Evolutionary conservation across 176 grass and related monocot genomes (phyloP), one percentile per base, ranked within the genome.

Genomic region (Juncus effusus): DNA sequence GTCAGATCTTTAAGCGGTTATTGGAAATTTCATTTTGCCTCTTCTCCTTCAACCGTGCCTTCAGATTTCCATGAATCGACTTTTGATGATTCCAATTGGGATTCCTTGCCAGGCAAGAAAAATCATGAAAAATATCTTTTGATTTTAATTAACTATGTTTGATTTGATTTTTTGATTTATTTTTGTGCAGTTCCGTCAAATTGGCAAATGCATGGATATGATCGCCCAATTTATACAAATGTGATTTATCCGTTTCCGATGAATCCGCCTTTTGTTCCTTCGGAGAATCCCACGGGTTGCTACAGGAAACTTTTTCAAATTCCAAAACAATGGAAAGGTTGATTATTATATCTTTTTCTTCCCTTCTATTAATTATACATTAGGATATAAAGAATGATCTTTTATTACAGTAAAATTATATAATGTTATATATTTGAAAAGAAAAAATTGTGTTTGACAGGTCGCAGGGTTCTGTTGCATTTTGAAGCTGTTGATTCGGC

Each of bases 401-500:
- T 28, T 28, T 28, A 28, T 28, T 28, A 28, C 1, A 28, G 19
- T 28, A 28, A 28, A 28, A 28, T 47, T 47, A 47, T 47, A 47
- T 47, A 47, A 6, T 47, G 9, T 47, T 47, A 9, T 47, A 47
- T 47, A 47, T 9, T 47, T 28, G 19, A 28, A 28, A 28, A 28
- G 19, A 28, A 28, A 28, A 28, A 28, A 28, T 28, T 28, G 19
- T 28, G 4, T 73, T 45, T 90, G 14, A 81, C 73, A 91, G 93
- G 88, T 80, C 85, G 88, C 41, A 88, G 88, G 76, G 83, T 97
- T 64, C 77, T 97, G 63, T 76, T 97, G 72, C 88, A 97, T 78
- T 97, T 97, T 57, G 93, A 97, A 85, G 93, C 79, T 78, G 88
- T 80, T 84, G 93, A 97, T 75, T 97, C 88, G 36, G 88, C 93